These are phyloP conservation scores for Colletotrichum australisinense DNA, from an alignment of 2,329 filamentous ascomycete species.

Conservation along the genomic window DNA sequence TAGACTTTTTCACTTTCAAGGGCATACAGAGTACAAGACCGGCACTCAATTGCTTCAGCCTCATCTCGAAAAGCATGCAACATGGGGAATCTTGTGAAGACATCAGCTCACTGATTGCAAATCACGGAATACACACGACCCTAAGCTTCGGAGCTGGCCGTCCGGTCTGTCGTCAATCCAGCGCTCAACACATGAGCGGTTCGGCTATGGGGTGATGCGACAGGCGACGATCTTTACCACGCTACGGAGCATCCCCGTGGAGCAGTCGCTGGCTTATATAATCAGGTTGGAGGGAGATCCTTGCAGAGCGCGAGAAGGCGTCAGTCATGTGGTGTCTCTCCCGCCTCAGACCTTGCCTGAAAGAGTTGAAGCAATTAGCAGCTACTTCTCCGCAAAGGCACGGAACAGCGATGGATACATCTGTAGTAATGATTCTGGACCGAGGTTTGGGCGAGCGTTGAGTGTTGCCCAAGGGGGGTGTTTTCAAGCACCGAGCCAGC, in stretches of 20 bases:
- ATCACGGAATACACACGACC: too few species aligned
- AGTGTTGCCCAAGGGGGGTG: too few species aligned
- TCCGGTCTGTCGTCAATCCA: background rate
- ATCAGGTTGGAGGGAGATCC: background rate
- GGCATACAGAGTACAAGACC: background rate
- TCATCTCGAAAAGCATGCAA: background rate
- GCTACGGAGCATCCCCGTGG: background rate
- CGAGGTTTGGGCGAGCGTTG: background rate
- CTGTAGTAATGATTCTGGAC: background rate
- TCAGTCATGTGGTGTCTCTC: constrained; percentile 8
- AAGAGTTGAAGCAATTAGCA: background rate
- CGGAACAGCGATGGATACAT: too few species aligned
- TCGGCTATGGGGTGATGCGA: background rate
- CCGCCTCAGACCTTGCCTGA: background rate
- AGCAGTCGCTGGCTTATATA: background rate
- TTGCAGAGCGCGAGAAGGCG: background rate
- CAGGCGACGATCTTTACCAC: background rate
- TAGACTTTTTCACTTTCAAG: background rate
- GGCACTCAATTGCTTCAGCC: background rate
- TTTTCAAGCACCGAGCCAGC: too few species aligned
- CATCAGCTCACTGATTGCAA: background rate
- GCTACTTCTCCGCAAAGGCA: background rate
- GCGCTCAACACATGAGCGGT: background rate
- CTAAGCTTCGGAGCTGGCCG: background rate
- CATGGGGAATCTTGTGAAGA: background rate